phyloP scores from a whole-genome alignment of 306 rosid genomes.

The Cicer yamashitae region DNA sequence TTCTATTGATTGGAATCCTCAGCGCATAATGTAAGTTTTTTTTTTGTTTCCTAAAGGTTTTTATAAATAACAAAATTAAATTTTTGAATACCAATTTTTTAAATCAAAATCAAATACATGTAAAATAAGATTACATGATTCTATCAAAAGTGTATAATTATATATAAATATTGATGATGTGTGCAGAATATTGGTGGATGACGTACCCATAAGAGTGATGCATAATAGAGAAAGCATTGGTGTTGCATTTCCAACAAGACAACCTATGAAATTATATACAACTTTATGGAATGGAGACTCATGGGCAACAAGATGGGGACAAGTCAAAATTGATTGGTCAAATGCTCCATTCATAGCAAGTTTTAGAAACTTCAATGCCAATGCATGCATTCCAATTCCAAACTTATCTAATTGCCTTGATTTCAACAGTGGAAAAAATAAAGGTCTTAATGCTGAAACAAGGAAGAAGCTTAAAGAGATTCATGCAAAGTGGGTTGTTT shows the following conservation, averaged over 20 bases:
- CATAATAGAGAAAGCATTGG: conserved; percentile 43
- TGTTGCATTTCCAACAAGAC: conserved; percentile 50
- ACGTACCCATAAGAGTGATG: conserved; percentile 51
- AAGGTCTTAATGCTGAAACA: conserved; percentile 15
- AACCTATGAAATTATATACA: conserved; percentile 52
- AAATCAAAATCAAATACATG: no score
- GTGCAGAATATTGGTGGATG: conserved; percentile 53
- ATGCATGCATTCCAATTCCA: conserved; percentile 42
- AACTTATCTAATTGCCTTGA: neutral
- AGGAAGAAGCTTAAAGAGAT: conserved; percentile 33
- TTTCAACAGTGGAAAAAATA: conserved; percentile 5
- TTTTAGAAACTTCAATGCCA: conserved; percentile 43
- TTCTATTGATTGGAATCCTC: conserved; percentile 58
- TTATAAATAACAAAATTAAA: no score
- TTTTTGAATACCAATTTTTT: no score
- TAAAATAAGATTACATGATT: no score
- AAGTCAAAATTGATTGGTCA: conserved; percentile 47
- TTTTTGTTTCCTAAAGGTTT: neutral
- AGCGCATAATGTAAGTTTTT: conserved; percentile 52
- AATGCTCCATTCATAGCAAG: conserved; percentile 50
- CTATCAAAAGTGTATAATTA: neutral
- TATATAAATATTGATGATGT: neutral
- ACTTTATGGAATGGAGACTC: conserved; percentile 61
- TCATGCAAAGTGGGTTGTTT: conserved; percentile 45
- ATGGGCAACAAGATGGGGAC: conserved; percentile 58